These are phyloP conservation scores for Onygenales sp. DNA, from an alignment of 2,329 filamentous ascomycete genomes.

Conservation along the genomic window DNA sequence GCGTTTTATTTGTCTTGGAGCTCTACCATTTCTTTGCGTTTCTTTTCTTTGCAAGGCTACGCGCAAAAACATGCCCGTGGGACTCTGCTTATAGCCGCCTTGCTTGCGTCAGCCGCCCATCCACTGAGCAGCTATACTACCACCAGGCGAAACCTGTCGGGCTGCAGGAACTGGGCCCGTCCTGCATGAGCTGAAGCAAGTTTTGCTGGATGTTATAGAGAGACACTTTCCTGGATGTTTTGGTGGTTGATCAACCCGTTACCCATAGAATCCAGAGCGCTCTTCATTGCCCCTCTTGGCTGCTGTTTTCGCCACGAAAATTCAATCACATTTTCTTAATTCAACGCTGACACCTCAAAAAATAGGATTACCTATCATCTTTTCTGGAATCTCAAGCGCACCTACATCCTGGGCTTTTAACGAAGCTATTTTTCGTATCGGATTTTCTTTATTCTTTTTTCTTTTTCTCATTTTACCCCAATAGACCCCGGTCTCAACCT, in stretches of 20 bases:
- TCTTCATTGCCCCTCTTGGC: not conserved
- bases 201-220: too few species aligned
- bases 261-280: not conserved
- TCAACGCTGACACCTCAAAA: not conserved
- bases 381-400: not conserved
- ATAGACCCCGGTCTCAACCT: not conserved
- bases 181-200: too few species aligned
- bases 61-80: too few species aligned
- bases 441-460: not conserved
- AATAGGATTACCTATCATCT: too few species aligned
- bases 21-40: too few species aligned
- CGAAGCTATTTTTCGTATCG: not conserved
- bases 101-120: too few species aligned
- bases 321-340: constrained; percentile 1
- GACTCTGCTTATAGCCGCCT: too few species aligned
- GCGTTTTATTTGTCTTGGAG: not conserved
- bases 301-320: constrained; percentile 1
- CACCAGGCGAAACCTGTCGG: too few species aligned
- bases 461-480: not conserved
- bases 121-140: too few species aligned
- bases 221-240: too few species aligned
- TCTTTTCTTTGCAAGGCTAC: too few species aligned
- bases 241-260: not conserved
- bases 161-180: too few species aligned
- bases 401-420: not conserved